Evolutionary conservation across 1,284 basidiomycete species (phyloP), one percentile per base, ranked within the genome.

Genomic region (Moesziomyces sp.): DNA sequence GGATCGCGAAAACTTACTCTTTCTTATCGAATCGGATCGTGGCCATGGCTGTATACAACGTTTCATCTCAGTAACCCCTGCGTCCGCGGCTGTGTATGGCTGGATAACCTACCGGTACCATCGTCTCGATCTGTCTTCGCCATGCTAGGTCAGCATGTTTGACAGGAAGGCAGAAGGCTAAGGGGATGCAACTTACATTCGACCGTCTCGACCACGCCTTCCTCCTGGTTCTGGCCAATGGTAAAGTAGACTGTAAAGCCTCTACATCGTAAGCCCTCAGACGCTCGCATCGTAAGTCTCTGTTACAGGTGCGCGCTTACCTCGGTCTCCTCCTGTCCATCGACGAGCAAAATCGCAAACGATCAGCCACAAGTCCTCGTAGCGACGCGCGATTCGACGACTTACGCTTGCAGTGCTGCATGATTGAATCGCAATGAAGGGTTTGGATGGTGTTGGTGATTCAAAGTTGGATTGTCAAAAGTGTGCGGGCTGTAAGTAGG

Each of bases 151-250:
- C 30, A 30, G 30, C 30, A 1, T 21, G 2, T 21, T 21, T 21
- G 21, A 21, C 21, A 21, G 21, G 21, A 21, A 21, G 21, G 21
- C 21, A 21, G 21, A 21, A 21, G 21, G 21, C 21, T 21, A 21
- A 21, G 21, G 21, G 21, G 46, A 23, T 19, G 10, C 26, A 11
- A 58, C 68, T 46, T 23, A 73, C 70, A 14, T 1, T 63, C 59
- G 33, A 67, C 5, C 14, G 38, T 26, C 23, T 62, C 52, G 46
- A 73, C 58, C 1, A 73, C 49, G 16, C 70, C 70, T 19, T 60
- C 56, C 40, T 67, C 70, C 46, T 67, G 55, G 46, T 52, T 52
- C 45, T 14, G 30, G 46, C 64, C 70, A 21, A 72, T 72, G 56
- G 46, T 58, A 43, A 72, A 72, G 26, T 45, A 38, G 51, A 72